phyloP scores from a whole-genome alignment of 352 stramenopile genomes.

The Pythium phragmitis region DNA sequence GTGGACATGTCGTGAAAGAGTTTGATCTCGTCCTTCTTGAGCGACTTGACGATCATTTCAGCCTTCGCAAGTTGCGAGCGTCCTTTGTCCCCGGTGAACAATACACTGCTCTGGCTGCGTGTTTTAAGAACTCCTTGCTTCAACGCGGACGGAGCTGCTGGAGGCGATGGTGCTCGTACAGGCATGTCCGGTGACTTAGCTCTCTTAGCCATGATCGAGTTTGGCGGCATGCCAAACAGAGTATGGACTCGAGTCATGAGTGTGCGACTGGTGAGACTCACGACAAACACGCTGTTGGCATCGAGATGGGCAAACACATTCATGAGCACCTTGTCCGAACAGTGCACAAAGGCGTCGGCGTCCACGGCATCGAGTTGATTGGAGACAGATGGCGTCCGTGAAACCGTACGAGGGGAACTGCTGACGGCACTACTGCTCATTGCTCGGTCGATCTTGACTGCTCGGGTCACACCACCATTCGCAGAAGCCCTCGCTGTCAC shows the following conservation, averaged over 20 bases:
- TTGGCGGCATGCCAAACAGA: constrained; percentile 57
- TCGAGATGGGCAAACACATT: constrained; percentile 68
- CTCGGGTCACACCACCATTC: constrained; percentile 3
- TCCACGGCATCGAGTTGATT: constrained; percentile 11
- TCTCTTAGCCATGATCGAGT: constrained; percentile 26
- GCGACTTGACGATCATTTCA: constrained; percentile 73
- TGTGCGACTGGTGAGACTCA: constrained; percentile 61
- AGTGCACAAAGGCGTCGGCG: constrained; percentile 31
- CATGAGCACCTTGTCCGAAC: constrained; percentile 60
- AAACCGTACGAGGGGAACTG: not conserved
- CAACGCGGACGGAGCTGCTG: not conserved
- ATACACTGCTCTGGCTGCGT: constrained; percentile 12
- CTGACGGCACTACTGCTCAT: not conserved
- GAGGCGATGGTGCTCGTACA: constrained; percentile 6
- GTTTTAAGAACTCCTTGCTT: constrained; percentile 24
- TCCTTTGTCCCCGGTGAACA: constrained; percentile 19
- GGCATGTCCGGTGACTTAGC: constrained; percentile 8
- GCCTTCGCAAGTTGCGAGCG: constrained; percentile 60
- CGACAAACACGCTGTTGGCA: constrained; percentile 63
- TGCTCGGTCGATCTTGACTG: constrained; percentile 6
- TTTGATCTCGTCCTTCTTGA: constrained; percentile 86
- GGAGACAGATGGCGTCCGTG: not conserved
- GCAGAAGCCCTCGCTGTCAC: constrained; percentile 3
- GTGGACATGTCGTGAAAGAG: constrained; percentile 83
- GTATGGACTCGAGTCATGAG: constrained; percentile 57